phyloP scores from a whole-genome alignment of 495 filamentous ascomycete genomes.

The Lophiotrema nucula region DNA sequence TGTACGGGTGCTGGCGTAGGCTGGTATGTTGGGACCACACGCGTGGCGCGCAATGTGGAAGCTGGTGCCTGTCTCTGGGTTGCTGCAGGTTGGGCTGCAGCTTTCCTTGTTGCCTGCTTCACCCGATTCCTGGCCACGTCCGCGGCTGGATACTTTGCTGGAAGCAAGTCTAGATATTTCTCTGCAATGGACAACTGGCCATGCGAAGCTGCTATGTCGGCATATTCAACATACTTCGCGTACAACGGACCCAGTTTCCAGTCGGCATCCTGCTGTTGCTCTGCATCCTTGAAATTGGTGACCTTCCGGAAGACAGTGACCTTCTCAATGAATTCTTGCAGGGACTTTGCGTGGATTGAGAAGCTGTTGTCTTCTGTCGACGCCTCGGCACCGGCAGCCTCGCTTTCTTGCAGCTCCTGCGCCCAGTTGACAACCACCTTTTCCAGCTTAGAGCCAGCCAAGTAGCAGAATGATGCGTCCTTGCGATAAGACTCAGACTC shows the following conservation, averaged over 20 bases:
- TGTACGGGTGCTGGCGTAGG: constrained; percentile 18
- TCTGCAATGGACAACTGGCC: constrained; percentile 83
- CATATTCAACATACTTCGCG: constrained; percentile 94
- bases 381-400: constrained; percentile 69
- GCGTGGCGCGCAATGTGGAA: constrained; percentile 31
- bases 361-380: constrained; percentile 72
- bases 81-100: constrained; percentile 43
- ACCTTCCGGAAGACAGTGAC: constrained; percentile 95
- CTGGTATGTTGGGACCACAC: constrained; percentile 31
- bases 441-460: constrained; percentile 93
- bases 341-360: constrained; percentile 81
- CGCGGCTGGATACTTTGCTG: constrained; percentile 79
- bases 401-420: constrained; percentile 76
- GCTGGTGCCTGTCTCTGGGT: constrained; percentile 21
- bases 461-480: constrained; percentile 92
- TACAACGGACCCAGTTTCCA: constrained; percentile 92
- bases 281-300: constrained; percentile 82
- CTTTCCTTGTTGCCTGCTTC: constrained; percentile 77
- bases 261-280: constrained; percentile 63
- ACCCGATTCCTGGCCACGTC: constrained; percentile 85
- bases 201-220: constrained; percentile 88
- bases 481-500: constrained; percentile 59
- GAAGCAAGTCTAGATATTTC: constrained; percentile 87
- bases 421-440: constrained; percentile 96
- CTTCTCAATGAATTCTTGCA: constrained; percentile 96